Conservation (phyloP, 179 eudicot genomes). For the Carnegiea gigantea region DNA sequence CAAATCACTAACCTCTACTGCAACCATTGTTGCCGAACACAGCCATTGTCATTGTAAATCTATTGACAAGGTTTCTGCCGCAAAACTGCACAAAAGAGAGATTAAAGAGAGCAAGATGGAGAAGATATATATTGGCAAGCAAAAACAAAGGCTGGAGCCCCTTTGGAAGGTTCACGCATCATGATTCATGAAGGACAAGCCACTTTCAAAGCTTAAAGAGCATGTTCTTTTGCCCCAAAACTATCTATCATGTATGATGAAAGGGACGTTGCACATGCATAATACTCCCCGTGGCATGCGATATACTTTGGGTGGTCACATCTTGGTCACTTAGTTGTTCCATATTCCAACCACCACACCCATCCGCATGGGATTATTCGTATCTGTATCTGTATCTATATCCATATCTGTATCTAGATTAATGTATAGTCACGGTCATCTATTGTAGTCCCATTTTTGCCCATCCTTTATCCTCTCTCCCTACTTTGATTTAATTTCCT, state of each 20-base stretch:
- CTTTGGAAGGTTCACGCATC: constrained; percentile 8
- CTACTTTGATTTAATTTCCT: background rate
- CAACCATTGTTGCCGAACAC: no score
- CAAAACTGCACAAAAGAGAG: background rate
- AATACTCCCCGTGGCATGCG: constrained; percentile 13
- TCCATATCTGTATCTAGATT: no score
- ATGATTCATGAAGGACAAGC: constrained; percentile 17
- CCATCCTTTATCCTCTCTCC: background rate
- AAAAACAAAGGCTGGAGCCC: background rate
- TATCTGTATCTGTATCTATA: no score
- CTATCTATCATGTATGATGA: constrained; percentile 16
- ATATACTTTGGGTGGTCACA: background rate
- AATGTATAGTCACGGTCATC: background rate
- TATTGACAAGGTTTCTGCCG: constrained; percentile 1
- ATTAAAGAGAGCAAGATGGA: background rate
- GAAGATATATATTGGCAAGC: background rate
- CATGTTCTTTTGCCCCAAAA: constrained; percentile 12
- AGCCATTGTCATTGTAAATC: no score
- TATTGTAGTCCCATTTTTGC: background rate
- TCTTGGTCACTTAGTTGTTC: background rate
- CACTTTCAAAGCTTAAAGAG: constrained; percentile 23
- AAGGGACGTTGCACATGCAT: constrained; percentile 16
- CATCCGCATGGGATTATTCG: no score
- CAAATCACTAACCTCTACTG: no score
- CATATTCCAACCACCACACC: background rate